Evolutionary conservation across 2,329 filamentous ascomycete genomes (phyloP).

Genomic region (Metarhizium album): DNA sequence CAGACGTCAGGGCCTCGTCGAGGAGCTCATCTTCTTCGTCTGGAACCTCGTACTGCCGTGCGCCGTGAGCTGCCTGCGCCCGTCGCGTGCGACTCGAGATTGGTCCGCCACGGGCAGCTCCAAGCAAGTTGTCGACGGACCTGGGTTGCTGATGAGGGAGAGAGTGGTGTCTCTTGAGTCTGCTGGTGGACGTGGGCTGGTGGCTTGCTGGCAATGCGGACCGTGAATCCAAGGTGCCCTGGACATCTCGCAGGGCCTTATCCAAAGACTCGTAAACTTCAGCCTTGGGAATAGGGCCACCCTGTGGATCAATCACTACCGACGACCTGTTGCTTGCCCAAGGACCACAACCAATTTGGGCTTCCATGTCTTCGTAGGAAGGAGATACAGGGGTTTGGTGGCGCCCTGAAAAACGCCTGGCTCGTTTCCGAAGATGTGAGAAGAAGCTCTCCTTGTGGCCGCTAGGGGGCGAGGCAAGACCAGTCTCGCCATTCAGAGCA

Average conservation of each 20-base stretch:
- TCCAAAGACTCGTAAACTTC: conserved; percentile 51
- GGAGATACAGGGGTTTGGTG: conserved; percentile 75
- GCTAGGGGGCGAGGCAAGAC: conserved; percentile 63
- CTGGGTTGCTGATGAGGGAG: conserved; percentile 51
- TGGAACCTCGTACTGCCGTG: conserved; percentile 82
- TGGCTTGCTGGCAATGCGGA: conserved; percentile 43
- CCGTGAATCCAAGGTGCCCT: conserved; percentile 37
- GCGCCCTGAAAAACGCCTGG: conserved; percentile 81
- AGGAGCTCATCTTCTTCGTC: conserved; percentile 95
- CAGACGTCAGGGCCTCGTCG: conserved; percentile 75
- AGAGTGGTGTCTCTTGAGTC: conserved; percentile 55
- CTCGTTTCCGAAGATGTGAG: conserved; percentile 89
- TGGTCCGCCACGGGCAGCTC: conserved; percentile 47
- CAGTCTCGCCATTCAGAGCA: conserved; percentile 72
- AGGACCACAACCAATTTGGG: conserved; percentile 82
- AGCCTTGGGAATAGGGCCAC: conserved; percentile 37
- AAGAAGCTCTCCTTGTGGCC: conserved; percentile 95
- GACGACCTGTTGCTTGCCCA: conserved; percentile 83
- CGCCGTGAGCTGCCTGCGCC: conserved; percentile 61
- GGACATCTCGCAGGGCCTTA: conserved; percentile 43
- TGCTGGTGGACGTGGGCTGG: conserved; percentile 34
- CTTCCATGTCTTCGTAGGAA: conserved; percentile 75
- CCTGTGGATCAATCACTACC: conserved; percentile 59
- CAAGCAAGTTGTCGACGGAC: conserved; percentile 52
- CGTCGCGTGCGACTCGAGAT: conserved; percentile 72